phyloP scores from a whole-genome alignment of 768 basidiomycete species.

The Termitomyces sp. region DNA sequence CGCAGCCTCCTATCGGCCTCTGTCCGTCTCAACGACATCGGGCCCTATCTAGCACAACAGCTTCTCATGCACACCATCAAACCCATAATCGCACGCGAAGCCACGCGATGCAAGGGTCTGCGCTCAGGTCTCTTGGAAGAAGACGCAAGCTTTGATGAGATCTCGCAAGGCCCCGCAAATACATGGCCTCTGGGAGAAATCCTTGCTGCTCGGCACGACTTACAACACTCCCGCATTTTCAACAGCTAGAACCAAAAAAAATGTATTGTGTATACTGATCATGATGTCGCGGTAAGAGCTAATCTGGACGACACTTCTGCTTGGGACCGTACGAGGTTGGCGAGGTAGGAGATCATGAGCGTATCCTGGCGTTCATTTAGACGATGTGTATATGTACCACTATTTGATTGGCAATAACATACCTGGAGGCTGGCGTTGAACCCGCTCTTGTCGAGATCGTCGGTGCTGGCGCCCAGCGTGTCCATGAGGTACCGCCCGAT shows the following conservation, averaged over 20 bases:
- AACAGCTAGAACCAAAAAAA: slow-evolving; percentile 80
- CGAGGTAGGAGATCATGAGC: slow-evolving; percentile 92
- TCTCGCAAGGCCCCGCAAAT: slow-evolving; percentile 64
- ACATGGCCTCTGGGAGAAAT: slow-evolving; percentile 98
- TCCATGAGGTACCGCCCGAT: slow-evolving; percentile 92
- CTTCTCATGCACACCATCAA: slow-evolving; percentile 71
- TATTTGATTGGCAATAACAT: slow-evolving; percentile 10
- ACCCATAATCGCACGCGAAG: slow-evolving; percentile 60
- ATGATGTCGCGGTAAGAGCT: slow-evolving; percentile 61
- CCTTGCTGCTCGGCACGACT: slow-evolving; percentile 83
- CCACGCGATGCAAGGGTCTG: slow-evolving; percentile 40
- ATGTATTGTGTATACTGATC: too few species aligned
- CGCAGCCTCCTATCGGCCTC: slow-evolving; percentile 88
- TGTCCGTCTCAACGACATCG: slow-evolving; percentile 86
- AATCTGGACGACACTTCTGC: slow-evolving; percentile 88
- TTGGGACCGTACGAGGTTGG: slow-evolving; percentile 90
- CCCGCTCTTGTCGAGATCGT: slow-evolving; percentile 64
- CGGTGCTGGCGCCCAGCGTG: slow-evolving; percentile 70
- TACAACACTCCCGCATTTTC: slow-evolving; percentile 95
- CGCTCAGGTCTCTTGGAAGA: slow-evolving; percentile 41
- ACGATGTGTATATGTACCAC: slow-evolving; percentile 16
- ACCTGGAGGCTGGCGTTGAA: slow-evolving; percentile 81
- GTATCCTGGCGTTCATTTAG: slow-evolving; percentile 60
- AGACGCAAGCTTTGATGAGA: slow-evolving; percentile 35
- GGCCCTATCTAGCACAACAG: slow-evolving; percentile 91